Percentiles rank a stretch among this genome's conserved stretches.
phyloP scores from a whole-genome alignment of 2,329 filamentous ascomycete genomes.

The Monosporascus sp. region DNA sequence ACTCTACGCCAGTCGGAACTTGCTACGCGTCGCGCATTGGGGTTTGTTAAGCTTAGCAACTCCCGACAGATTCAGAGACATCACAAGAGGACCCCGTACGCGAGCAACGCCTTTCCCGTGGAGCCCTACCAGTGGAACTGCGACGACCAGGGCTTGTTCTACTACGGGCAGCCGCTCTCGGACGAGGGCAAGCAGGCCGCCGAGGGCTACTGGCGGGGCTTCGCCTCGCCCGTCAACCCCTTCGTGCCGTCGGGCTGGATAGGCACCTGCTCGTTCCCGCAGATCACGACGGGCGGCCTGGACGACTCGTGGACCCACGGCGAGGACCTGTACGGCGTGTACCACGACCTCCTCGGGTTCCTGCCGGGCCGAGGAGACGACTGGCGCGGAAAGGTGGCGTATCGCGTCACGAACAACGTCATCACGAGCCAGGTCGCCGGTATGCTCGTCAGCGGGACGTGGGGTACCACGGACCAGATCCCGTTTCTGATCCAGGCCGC shows the following conservation, averaged over 20 bases:
- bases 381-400: conserved; percentile 45
- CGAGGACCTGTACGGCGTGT: conserved; percentile 70
- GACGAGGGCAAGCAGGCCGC: conserved; percentile 24
- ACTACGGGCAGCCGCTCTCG: conserved; percentile 56
- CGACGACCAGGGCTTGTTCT: conserved; percentile 62
- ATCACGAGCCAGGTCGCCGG: conserved; percentile 78
- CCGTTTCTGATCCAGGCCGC: conserved; percentile 47
- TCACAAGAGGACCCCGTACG: conserved; percentile 79
- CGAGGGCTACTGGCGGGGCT: conserved; percentile 60
- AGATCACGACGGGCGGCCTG: conserved; percentile 67
- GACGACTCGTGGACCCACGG: conserved; percentile 73
- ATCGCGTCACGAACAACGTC: conserved; percentile 73
- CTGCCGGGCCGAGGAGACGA: conserved; percentile 47
- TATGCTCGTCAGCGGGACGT: conserved; percentile 70
- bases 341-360: conserved; percentile 63
- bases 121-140: conserved; percentile 72
- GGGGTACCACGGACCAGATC: conserved; percentile 33
- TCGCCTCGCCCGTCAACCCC: conserved; percentile 58
- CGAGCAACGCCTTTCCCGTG: conserved; percentile 67
- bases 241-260: conserved; percentile 62
- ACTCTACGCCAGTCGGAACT: not conserved
- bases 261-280: conserved; percentile 74
- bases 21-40: not conserved
- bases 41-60: conserved; percentile 2
- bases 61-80: conserved; percentile 64